These are phyloP conservation scores for Stellera chamaejasme DNA, from an alignment of 345 rosid genomes.

Conservation along the genomic window DNA sequence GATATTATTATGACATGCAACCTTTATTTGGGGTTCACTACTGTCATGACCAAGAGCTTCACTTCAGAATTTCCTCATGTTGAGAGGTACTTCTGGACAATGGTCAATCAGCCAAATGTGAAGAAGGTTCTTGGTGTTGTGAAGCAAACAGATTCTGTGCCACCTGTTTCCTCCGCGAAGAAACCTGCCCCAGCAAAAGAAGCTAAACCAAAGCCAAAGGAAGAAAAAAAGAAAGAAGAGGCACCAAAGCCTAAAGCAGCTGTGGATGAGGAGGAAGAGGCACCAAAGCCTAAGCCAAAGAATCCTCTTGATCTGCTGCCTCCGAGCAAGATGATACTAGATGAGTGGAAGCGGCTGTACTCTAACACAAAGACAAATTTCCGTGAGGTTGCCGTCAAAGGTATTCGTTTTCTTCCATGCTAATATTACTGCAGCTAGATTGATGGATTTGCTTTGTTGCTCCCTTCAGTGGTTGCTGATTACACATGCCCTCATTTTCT, in stretches of 20 bases:
- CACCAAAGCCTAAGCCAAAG: conserved; percentile 79
- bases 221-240: conserved; percentile 54
- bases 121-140: conserved; percentile 76
- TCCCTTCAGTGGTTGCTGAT: background rate
- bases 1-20: conserved; percentile 78
- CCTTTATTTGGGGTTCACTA: conserved; percentile 41
- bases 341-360: conserved; percentile 99
- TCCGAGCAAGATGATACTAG: conserved; percentile 87
- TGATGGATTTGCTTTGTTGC: background rate
- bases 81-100: conserved; percentile 96
- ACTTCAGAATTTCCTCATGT: conserved; percentile 91
- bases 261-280: conserved; percentile 50
- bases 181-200: conserved; percentile 57
- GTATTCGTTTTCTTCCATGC: conserved; percentile 23
- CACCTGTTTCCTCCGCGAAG: conserved; percentile 46
- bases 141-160: conserved; percentile 66
- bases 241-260: conserved; percentile 29
- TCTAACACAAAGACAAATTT: conserved; percentile 93
- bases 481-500: background rate
- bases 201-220: conserved; percentile 65
- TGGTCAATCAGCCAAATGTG: conserved; percentile 88
- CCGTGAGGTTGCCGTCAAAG: conserved; percentile 95
- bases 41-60: conserved; percentile 64
- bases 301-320: conserved; percentile 93
- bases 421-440: background rate